Base-by-base conservation (phyloP, 2,329 filamentous ascomycete species). In the Pseudocercospora cruenta region DNA sequence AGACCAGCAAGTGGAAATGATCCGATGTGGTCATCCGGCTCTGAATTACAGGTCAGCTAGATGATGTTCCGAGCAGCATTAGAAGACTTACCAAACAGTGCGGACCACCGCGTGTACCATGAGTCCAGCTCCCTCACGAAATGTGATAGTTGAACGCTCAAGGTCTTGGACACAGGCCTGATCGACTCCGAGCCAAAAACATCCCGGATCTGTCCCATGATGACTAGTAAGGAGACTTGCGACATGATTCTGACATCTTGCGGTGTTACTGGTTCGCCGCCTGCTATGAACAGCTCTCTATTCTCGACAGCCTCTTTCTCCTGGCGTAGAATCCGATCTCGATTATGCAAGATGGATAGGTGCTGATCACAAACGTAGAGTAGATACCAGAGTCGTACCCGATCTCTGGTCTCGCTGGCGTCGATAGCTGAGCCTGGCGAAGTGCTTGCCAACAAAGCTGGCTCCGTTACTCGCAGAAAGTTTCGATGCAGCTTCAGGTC, bases 351-450 rank as follows among this genome's bases (percentile, higher is more conserved):
- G 22, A 88, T 88, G 19, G 86, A 87, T 28, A 89, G 86, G 73
- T 90, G 88, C 67, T 89, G 87, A 71, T 90, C 88, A 71, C 87
- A 89, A 1, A 89, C 86, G 70, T 89, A 90, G 0, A 88, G 76
- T 36, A 88, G 74, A 73, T 88, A 89, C 87, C 87, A 89, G 12
- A 89, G 76, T 21, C 87, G 81, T 3, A 87, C 82, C 39, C 83
- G 82, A 64, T 88, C 85, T 63, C 81, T 80, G 0, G 81, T 81
- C 51, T 85, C 63, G 21, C 47, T n/a, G 31, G 36, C 19, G 14
- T 82, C 12, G 80, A 78, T 12, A 76, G 33, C 8, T 31, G 36
- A 10, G 19, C 36, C 45, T 47, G 54, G 60, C 9, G 62, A 57
- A 26, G 63, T 63, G 33, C 33, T 55, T 19, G 54, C 66, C 14